These are phyloP conservation scores for Escovopsis weberi DNA, from an alignment of 2,329 filamentous ascomycete genomes.

Conservation along the genomic window DNA sequence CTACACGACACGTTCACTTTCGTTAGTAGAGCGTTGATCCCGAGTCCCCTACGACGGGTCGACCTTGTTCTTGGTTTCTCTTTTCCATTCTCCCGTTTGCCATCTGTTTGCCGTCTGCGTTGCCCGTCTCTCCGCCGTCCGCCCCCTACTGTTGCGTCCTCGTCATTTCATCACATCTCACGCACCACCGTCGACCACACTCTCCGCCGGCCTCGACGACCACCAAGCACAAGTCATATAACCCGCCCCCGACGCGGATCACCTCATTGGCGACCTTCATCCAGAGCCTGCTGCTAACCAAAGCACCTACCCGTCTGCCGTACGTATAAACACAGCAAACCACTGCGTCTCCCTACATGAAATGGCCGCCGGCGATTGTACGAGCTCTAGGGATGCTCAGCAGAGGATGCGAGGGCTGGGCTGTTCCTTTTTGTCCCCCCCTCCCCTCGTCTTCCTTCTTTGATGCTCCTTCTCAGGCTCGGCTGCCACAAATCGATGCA, in stretches of 20 bases:
- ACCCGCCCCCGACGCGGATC: background rate
- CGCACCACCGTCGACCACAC: background rate
- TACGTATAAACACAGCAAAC: constrained; percentile 3
- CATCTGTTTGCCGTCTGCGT: background rate
- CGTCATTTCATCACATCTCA: background rate
- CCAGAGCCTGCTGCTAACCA: background rate
- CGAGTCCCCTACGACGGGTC: too few species aligned
- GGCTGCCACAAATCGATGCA: constrained; percentile 8
- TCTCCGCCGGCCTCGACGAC: background rate
- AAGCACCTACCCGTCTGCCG: constrained; percentile 1
- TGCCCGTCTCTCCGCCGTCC: background rate
- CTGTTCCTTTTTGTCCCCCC: background rate
- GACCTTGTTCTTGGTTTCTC: background rate
- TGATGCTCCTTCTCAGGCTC: constrained; percentile 5
- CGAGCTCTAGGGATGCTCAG: constrained; percentile 1
- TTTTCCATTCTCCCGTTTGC: background rate
- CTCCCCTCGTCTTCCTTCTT: constrained; percentile 5
- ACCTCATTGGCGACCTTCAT: background rate
- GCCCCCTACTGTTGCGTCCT: background rate
- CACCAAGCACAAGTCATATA: background rate
- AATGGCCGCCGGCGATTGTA: constrained; percentile 4
- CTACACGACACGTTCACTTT: too few species aligned
- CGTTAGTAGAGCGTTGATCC: too few species aligned
- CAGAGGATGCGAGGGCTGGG: background rate
- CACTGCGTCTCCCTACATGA: constrained; percentile 1